A percentile compares a stretch with the other conserved stretches of the same genome.
Conservation (phyloP, 352 stramenopile species). For the Thraustochytrium sp. region DNA sequence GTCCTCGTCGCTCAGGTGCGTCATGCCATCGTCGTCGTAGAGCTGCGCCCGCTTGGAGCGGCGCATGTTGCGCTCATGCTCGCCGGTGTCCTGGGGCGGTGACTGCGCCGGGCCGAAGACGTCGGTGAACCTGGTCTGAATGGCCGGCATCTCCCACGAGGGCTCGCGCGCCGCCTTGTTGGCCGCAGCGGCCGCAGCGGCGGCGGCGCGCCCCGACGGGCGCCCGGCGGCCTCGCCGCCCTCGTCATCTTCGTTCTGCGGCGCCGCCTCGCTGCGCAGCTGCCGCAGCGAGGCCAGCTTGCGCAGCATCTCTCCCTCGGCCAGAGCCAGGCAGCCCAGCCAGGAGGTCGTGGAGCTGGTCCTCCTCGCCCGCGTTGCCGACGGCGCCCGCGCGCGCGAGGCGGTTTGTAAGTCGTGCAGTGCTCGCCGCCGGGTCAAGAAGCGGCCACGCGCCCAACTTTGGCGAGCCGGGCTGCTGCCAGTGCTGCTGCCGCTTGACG, state of each 20-base stretch:
- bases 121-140: background rate
- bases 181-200: no score
- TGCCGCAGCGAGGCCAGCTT: background rate
- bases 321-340: no score
- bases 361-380: no score
- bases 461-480: no score
- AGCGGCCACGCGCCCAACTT: no score
- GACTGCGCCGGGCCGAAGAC: background rate
- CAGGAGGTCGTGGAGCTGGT: no score
- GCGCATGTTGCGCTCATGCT: background rate
- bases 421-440: no score
- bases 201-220: no score
- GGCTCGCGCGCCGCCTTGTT: background rate
- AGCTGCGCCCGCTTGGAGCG: background rate
- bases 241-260: background rate
- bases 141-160: background rate
- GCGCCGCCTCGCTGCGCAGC: background rate
- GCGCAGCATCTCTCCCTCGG: no score
- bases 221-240: background rate
- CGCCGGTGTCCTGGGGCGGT: background rate
- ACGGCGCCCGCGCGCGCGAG: no score
- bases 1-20: background rate
- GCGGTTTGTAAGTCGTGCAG: no score
- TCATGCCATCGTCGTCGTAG: background rate
- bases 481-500: no score